Evolutionary conservation across 148 eudicot species (phyloP).

Genomic region (Agrostemma githago): DNA sequence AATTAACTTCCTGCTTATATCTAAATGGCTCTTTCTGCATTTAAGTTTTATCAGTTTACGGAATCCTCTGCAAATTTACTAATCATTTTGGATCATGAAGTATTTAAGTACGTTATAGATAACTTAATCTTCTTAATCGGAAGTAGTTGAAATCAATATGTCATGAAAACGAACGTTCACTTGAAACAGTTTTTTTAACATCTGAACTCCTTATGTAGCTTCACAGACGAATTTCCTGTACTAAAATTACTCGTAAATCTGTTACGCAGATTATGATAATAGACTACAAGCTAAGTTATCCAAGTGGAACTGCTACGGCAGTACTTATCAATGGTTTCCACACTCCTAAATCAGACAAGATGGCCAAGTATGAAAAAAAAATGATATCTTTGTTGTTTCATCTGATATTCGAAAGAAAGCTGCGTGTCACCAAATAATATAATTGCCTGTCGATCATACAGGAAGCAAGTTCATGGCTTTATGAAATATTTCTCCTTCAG

Average conservation of each 20-base stretch:
- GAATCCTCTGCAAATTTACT: neutral
- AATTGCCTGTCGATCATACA: slow-evolving; percentile 26
- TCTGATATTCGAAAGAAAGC: slow-evolving; percentile 3
- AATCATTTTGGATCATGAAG: neutral
- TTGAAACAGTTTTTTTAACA: neutral
- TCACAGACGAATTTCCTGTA: neutral
- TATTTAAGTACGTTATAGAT: neutral
- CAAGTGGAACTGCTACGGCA: slow-evolving; percentile 92
- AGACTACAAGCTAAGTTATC: slow-evolving; percentile 69
- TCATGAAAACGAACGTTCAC: neutral
- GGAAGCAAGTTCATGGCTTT: slow-evolving; percentile 75
- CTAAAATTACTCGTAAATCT: neutral
- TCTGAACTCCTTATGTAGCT: neutral
- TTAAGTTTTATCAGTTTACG: neutral
- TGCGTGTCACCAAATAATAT: neutral
- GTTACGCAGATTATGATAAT: slow-evolving; percentile 66
- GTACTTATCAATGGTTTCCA: slow-evolving; percentile 89
- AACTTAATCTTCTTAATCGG: neutral
- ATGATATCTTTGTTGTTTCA: neutral
- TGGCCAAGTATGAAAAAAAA: slow-evolving; percentile 51
- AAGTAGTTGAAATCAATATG: neutral
- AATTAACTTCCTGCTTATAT: neutral
- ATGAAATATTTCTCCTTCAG: slow-evolving; percentile 59
- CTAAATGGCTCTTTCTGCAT: neutral
- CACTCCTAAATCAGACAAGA: slow-evolving; percentile 63